Evolutionary conservation across 805 yeast species (phyloP), one percentile per base, ranked within the genome.

Genomic region (Starmera pachycereana): DNA sequence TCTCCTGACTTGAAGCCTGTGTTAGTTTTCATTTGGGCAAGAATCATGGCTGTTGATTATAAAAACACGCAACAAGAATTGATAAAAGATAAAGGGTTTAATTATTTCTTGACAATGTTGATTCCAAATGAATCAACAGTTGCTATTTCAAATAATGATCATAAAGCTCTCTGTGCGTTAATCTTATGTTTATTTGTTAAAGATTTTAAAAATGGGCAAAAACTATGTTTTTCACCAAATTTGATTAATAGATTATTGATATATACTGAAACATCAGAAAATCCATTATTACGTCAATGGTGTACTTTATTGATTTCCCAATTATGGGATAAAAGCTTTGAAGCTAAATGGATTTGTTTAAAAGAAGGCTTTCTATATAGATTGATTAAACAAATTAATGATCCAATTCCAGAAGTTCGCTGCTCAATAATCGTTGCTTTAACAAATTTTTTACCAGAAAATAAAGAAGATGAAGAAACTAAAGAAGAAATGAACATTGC

Each of bases 1-100:
- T 96, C 97, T 0, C 94, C 86, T 25, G 97, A 92, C 53, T 67
- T 92, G 43, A 88, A 88, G 52, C 97, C 97, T 0, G 95, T 90
- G 4, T 63, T 92, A 42, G 92, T 92, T 2, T 92, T 90, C 53
- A 92, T 92, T 40, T 92, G 98, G 98, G 96, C 97, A 1, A 71
- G 97, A 48, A 87, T 92, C 18, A 87, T 92, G 92, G 89, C 97
- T 3, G 94, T 92, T 19, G 97, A 90, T 60, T 81, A 83, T 57
- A 74, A 76, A 47, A 81, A 83, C 52, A 86, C 96, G 4, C 98
- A 92, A 58, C 88, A 81, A 46, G 98, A 92, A 54, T 70, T 92
- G 28, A 74, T 92, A 47, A 89, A 89, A 51, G 97, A 90, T 54
- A 82, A 81, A 53, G 96, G 96, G 0, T 89, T 78, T 59, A 77